Evolutionary conservation across 352 stramenopile species (phyloP).

Genomic region (Globisporangium canariense): DNA sequence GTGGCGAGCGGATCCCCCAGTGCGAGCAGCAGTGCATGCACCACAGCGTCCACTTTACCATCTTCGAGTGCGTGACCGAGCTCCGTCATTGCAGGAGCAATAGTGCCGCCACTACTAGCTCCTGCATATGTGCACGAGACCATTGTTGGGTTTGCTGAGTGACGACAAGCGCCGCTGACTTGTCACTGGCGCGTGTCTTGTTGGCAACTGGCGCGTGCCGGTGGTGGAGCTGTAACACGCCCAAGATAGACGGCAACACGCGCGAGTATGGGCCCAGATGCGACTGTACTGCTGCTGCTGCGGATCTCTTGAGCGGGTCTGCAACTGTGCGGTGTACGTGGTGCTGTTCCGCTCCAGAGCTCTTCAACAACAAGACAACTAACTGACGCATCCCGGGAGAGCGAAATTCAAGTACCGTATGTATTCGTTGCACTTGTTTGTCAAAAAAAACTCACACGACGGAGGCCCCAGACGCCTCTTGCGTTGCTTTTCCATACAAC

Average conservation of each 20-base stretch:
- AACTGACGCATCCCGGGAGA: background rate
- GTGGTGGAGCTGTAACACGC: background rate
- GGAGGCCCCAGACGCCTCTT: no score
- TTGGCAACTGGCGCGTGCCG: background rate
- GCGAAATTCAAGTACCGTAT: no score
- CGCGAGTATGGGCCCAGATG: background rate
- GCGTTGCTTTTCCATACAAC: no score
- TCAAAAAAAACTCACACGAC: no score
- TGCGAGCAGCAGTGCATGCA: constrained; percentile 37
- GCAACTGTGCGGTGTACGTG: background rate
- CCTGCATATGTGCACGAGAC: background rate
- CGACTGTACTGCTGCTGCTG: background rate
- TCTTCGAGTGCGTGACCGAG: constrained; percentile 28
- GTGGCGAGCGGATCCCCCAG: constrained; percentile 17
- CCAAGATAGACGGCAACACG: background rate
- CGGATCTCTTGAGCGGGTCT: background rate
- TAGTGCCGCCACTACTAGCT: background rate
- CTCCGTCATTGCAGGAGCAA: constrained; percentile 4
- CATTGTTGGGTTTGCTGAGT: background rate
- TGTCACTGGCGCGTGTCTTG: background rate
- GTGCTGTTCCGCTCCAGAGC: background rate
- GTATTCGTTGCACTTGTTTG: no score
- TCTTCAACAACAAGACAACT: background rate
- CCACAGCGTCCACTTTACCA: constrained; percentile 32
- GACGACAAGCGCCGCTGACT: background rate